Evolutionary conservation across 179 eudicot species (phyloP), one percentile per base, ranked within the genome.

Genomic region (Heliamphora pulchella): DNA sequence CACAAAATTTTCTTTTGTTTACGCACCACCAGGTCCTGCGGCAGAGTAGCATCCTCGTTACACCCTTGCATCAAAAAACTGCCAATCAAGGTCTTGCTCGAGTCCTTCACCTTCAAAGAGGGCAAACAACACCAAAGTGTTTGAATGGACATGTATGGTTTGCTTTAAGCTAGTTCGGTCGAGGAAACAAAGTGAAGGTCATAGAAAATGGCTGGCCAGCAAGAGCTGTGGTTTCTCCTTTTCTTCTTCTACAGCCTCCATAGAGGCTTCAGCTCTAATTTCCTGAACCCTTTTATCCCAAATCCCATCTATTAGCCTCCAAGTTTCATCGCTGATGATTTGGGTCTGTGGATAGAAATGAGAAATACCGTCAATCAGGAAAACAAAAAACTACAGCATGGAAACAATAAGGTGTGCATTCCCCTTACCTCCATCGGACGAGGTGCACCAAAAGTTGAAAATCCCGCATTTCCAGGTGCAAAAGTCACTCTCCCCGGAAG

Each of bases 401-500:
- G 64, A 15, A 62, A 57, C 2, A 50, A 4, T 8, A 70, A 70
- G 72, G 47, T 51, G 46, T 47, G 71, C 61, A n/a, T n/a, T 71
- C 66, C 54, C 55, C 83, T 82, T 57, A 90, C 92, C 92, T 87
- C 94, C 96, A 90, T 87, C 5, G 98, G 98, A 75, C 95, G 94
- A 62, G 98, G 98, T 71, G 90, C 94, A 80, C 98, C 98, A 87
- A 92, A 94, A 54, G 97, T 91, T 22, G 92, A 71, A 82, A 89
- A 94, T 53, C 98, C 98, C 48, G 85, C 91, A 88, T 92, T 89
- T 53, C 98, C 98, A 15, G 98, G 98, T 50, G 97, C 90, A 86
- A 92, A 94, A 55, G 98, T 94, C 22, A 90, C 97, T 84, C 98
- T 94, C 62, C 98, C 98, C 4, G 97, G 98, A 85, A 93, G 88